These are phyloP conservation scores for Vanderwaltozyma tropicalis DNA, from an alignment of 805 yeast species.

Conservation along the genomic window DNA sequence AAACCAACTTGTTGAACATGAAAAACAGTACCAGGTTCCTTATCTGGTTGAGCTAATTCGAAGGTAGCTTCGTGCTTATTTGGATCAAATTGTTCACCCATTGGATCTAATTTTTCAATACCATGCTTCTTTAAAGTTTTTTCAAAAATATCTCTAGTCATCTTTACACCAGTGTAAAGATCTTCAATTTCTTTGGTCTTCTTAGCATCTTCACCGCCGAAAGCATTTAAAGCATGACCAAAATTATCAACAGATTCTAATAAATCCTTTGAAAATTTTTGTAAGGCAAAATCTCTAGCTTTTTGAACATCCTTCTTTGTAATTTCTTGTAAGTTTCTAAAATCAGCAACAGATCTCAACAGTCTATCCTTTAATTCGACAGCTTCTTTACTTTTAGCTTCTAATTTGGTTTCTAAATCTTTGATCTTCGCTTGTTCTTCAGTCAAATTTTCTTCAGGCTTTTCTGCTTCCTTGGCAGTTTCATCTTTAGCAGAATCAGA, in stretches of 20 bases:
- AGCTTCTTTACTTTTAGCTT: slow-evolving; percentile 56
- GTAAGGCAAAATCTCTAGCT: slow-evolving; percentile 83
- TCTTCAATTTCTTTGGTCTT: slow-evolving; percentile 56
- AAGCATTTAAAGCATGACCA: slow-evolving; percentile 71
- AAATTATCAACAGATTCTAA: slow-evolving; percentile 86
- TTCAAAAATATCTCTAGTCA: slow-evolving; percentile 81
- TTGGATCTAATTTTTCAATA: slow-evolving; percentile 65
- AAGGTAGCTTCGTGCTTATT: slow-evolving; percentile 88
- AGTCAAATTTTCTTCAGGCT: slow-evolving; percentile 13
- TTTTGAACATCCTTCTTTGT: slow-evolving; percentile 80
- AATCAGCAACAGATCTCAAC: slow-evolving; percentile 79
- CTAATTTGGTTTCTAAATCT: slow-evolving; percentile 42
- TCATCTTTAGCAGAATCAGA: slow-evolving; percentile 19
- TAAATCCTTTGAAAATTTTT: slow-evolving; percentile 83
- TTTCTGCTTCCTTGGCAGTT: slow-evolving; percentile 6
- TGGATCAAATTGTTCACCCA: slow-evolving; percentile 82
- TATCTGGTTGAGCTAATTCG: slow-evolving; percentile 75
- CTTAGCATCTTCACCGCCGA: slow-evolving; percentile 49
- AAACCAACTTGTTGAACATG: slow-evolving; percentile 88
- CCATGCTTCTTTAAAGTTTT: slow-evolving; percentile 78
- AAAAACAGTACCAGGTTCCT: slow-evolving; percentile 87
- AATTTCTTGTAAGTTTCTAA: slow-evolving; percentile 83
- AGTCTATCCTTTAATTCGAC: slow-evolving; percentile 78
- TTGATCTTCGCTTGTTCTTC: slow-evolving; percentile 24
- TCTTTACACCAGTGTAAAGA: slow-evolving; percentile 77